Evolutionary conservation across 2,329 filamentous ascomycete species (phyloP).

Genomic region (Ceratocystiopsis brevicomis): DNA sequence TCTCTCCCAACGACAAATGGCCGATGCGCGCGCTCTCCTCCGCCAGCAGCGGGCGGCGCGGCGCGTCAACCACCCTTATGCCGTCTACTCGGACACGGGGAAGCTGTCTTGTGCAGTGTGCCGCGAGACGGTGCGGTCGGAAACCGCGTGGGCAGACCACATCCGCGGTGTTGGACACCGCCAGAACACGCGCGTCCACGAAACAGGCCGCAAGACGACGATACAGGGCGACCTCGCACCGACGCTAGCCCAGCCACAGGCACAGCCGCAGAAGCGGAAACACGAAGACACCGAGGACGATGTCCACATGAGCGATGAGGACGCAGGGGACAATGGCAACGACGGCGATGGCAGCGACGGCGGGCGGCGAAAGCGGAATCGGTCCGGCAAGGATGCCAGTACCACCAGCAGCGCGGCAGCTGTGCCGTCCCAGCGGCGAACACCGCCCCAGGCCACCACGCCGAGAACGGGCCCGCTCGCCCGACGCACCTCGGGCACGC

Average conservation of each 20-base stretch:
- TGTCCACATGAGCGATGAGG: constrained; percentile 1
- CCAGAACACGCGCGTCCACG: constrained; percentile 9
- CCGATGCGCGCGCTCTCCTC: constrained; percentile 62
- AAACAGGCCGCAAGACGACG: no score
- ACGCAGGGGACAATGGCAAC: not conserved
- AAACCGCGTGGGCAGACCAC: constrained; percentile 49
- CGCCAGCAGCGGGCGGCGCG: constrained; percentile 59
- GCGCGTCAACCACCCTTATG: constrained; percentile 50
- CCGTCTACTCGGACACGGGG: constrained; percentile 47
- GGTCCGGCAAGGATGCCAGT: constrained; percentile 14
- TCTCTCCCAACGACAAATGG: constrained; percentile 28
- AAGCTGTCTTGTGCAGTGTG: constrained; percentile 51
- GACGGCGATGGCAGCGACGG: constrained; percentile 4
- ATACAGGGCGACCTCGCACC: no score
- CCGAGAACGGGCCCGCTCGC: constrained; percentile 1
- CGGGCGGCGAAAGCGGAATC: constrained; percentile 26
- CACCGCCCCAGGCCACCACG: constrained; percentile 18
- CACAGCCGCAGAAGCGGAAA: constrained; percentile 13
- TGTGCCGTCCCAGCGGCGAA: constrained; percentile 10
- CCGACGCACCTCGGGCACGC: constrained; percentile 32
- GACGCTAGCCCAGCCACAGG: not conserved
- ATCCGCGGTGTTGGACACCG: constrained; percentile 29
- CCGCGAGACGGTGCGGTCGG: constrained; percentile 42
- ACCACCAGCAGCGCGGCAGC: not conserved
- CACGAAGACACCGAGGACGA: constrained; percentile 12